These are phyloP conservation scores for Aquilaria sinensis DNA, from an alignment of 345 rosid genomes.

Conservation along the genomic window DNA sequence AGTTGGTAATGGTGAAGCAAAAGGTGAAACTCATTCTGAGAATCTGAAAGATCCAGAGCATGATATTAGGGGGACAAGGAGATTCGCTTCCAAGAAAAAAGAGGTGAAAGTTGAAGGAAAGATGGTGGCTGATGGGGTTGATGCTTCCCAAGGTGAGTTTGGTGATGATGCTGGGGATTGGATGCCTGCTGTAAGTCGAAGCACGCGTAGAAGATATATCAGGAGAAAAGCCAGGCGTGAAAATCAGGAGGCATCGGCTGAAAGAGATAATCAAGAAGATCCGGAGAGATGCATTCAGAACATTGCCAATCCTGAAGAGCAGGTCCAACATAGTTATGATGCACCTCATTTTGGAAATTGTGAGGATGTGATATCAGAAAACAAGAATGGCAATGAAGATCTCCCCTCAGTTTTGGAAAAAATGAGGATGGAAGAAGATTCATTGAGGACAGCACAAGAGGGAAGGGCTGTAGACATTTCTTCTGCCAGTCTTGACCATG, in stretches of 20 bases:
- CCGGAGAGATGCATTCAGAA: constrained; percentile 25
- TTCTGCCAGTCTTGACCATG: constrained; percentile 15
- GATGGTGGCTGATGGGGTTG: constrained; percentile 85
- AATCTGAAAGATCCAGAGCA: constrained; percentile 36
- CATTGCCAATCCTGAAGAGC: constrained; percentile 14
- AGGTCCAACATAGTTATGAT: constrained; percentile 16
- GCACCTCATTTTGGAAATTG: constrained; percentile 18
- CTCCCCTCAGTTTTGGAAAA: constrained; percentile 48
- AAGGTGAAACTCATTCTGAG: constrained; percentile 34
- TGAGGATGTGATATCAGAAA: constrained; percentile 21
- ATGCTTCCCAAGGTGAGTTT: constrained; percentile 73
- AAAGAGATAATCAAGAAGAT: constrained; percentile 55
- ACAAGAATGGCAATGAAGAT: constrained; percentile 25
- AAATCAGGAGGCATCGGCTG: constrained; percentile 35
- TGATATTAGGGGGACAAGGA: constrained; percentile 35
- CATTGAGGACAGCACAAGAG: constrained; percentile 34
- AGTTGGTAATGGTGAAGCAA: constrained; percentile 35
- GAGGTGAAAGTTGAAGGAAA: constrained; percentile 68
- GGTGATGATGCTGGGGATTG: constrained; percentile 68
- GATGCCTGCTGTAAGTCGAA: constrained; percentile 89
- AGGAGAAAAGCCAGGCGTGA: constrained; percentile 76
- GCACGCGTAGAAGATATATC: constrained; percentile 77
- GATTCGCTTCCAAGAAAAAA: constrained; percentile 48
- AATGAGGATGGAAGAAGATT: constrained; percentile 71
- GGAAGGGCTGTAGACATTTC: constrained; percentile 10